These are phyloP conservation scores for Scleromitrula shiraiana DNA, from an alignment of 2,329 filamentous ascomycete species.

Conservation along the genomic window DNA sequence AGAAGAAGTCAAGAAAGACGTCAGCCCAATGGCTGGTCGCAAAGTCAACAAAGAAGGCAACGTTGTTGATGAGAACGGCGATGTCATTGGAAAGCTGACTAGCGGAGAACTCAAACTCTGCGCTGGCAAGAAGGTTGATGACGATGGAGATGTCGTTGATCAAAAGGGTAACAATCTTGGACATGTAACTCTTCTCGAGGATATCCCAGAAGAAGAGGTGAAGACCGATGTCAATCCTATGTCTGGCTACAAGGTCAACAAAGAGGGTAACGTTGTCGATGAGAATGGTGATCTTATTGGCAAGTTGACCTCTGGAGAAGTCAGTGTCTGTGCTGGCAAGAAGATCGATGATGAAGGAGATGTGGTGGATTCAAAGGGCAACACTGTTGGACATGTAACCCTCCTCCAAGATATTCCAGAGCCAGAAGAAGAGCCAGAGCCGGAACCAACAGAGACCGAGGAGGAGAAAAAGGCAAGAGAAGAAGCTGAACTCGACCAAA, in stretches of 20 bases:
- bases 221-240: constrained; percentile 45
- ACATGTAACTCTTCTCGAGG: constrained; percentile 59
- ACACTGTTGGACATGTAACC: constrained; percentile 58
- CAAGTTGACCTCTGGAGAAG: constrained; percentile 60
- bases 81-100: constrained; percentile 58
- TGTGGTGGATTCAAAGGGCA: constrained; percentile 61
- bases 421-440: constrained; percentile 29
- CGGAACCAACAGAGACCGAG: constrained; percentile 45
- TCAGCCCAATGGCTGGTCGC: constrained; percentile 44
- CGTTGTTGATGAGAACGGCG: constrained; percentile 50
- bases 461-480: constrained; percentile 50
- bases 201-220: constrained; percentile 47
- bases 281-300: constrained; percentile 53
- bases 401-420: constrained; percentile 49
- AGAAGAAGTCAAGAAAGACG: constrained; percentile 43
- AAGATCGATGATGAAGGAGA: constrained; percentile 65
- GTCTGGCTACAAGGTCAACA: constrained; percentile 47
- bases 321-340: constrained; percentile 57
- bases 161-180: constrained; percentile 58
- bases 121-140: constrained; percentile 61
- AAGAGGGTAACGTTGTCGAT: constrained; percentile 50
- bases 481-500: constrained; percentile 56
- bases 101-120: constrained; percentile 58
- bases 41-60: constrained; percentile 52
- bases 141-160: constrained; percentile 64